Percentiles rank a stretch among this genome's conserved stretches.
phyloP scores from a whole-genome alignment of 176 grass and related monocot species.

The Guadua angustifolia region DNA sequence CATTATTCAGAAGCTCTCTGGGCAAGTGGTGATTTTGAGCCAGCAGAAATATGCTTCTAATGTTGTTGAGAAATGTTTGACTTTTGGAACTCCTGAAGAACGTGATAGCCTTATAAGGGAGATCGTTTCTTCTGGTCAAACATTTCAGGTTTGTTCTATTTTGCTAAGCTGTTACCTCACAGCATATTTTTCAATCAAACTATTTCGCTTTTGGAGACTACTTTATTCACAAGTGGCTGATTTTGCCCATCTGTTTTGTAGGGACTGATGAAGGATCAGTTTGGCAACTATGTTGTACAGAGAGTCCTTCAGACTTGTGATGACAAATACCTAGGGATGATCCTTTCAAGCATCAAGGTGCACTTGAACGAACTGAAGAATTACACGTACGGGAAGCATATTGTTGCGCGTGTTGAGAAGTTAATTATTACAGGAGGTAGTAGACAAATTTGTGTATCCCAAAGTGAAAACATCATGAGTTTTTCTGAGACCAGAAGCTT shows the following conservation, averaged over 20 bases:
- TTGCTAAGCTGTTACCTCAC: background rate
- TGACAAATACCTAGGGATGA: constrained; percentile 77
- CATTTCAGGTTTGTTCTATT: constrained; percentile 54
- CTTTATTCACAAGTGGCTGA: background rate
- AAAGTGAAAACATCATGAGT: background rate
- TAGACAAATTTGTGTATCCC: background rate
- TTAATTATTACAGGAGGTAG: constrained; percentile 89
- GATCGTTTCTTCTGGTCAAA: constrained; percentile 65
- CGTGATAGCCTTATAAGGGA: constrained; percentile 74
- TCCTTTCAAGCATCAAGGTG: constrained; percentile 82
- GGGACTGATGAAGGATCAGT: constrained; percentile 99
- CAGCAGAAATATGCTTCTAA: constrained; percentile 90
- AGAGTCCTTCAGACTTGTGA: constrained; percentile 93
- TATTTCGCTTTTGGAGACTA: background rate
- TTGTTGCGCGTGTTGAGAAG: constrained; percentile 92
- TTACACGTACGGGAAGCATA: constrained; percentile 96
- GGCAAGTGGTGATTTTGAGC: constrained; percentile 72
- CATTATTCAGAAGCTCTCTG: constrained; percentile 65
- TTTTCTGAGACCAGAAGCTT: background rate
- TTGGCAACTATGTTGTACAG: constrained; percentile 96
- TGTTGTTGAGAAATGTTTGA: constrained; percentile 77
- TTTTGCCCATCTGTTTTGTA: constrained; percentile 28
- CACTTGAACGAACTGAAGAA: constrained; percentile 91
- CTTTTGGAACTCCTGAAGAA: constrained; percentile 58
- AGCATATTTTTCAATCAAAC: background rate